Evolutionary conservation across 441 rosid species (phyloP), one percentile per base, ranked within the genome.

Genomic region (Breynia disticha): DNA sequence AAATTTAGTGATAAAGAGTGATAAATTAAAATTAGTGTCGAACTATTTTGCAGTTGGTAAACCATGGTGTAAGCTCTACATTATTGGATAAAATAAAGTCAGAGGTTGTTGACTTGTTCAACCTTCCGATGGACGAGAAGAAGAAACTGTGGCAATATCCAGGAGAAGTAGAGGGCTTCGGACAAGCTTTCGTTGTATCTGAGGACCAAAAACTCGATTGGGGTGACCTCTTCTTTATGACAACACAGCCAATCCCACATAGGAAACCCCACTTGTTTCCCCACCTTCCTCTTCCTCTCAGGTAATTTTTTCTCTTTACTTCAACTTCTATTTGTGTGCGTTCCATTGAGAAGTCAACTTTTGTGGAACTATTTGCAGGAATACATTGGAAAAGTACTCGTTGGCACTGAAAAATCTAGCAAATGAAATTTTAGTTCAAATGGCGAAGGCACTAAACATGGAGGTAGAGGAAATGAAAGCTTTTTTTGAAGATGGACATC

Each of bases 111-210:
- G 70, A 59, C 3, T 76, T 79, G n/a, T 79, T 61, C 56, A 60
- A 67, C 48, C 72, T 82, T 13, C 73, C 86, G 1, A 16, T 79
- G 63, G 72, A 76, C 19, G 76, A 76, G 66, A 82, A 76, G 51
- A 58, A 66, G 60, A 79, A 68, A 37, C 77, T 61, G 41, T 60
- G 62, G 65, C 52, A 45, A 46, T 67, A 28, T 19, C 54, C 67
- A 11, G 83, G 76, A 35, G 76, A 75, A 6, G n/a, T 48, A 17
- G 77, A 82, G 58, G 86, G 86, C 0, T 79, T 60, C 17, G 88
- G 84, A 37, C 72, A 68, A 45, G 59, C 68, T 16, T 68, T 68
- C 54, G 38, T 52, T n/a, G 45, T 59, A 1, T 52, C 43, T 3
- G 64, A 70, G 35, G 73, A 57, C 5, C 71, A 64, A 53, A 78